These are phyloP conservation scores for Tuber indicum DNA, from an alignment of 495 filamentous ascomycete genomes.

Conservation along the genomic window DNA sequence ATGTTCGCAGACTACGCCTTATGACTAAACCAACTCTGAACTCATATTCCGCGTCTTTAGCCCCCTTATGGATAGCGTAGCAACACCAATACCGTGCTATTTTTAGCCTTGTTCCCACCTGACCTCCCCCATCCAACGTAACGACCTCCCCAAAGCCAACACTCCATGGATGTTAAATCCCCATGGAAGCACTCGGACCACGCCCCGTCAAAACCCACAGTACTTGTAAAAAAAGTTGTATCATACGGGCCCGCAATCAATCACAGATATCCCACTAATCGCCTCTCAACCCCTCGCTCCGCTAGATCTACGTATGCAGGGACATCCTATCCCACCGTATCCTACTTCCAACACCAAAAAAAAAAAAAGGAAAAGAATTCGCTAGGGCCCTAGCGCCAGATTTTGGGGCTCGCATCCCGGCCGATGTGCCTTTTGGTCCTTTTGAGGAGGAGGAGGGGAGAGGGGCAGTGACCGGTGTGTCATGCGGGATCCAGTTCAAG, in stretches of 20 bases:
- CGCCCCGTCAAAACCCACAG: not conserved
- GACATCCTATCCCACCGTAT: not conserved
- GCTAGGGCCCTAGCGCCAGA: not conserved
- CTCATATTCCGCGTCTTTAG: not conserved
- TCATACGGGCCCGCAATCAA: not conserved
- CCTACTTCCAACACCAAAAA: not conserved
- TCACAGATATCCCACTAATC: not conserved
- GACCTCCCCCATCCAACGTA: not conserved
- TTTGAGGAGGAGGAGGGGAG: not conserved
- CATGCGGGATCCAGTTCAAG: not conserved
- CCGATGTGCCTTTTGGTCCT: not conserved
- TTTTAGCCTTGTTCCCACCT: not conserved
- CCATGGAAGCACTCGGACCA: not conserved
- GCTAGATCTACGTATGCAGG: not conserved
- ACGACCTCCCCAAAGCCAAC: not conserved
- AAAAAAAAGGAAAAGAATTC: too few species aligned
- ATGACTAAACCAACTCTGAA: not conserved
- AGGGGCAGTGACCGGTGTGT: not conserved
- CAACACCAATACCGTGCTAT: not conserved
- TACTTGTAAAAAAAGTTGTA: not conserved
- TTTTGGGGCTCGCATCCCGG: not conserved
- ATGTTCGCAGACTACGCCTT: not conserved
- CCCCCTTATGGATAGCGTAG: not conserved
- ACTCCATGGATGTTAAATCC: not conserved
- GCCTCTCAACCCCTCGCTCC: not conserved